Evolutionary conservation across 768 basidiomycete species (phyloP).

Genomic region (Hemileccinum impolitum): DNA sequence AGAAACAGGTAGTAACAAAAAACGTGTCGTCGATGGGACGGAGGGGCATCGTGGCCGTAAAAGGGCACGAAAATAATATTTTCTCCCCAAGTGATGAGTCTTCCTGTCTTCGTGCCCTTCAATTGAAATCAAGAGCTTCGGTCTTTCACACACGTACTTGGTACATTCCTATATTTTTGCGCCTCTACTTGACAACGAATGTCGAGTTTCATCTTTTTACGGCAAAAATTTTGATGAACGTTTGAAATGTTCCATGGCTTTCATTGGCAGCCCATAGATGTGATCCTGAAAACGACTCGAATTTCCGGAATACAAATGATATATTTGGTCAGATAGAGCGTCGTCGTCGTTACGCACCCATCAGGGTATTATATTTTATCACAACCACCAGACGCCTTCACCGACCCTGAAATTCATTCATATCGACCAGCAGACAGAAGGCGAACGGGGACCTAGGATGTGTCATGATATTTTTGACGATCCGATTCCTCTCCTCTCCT

Average conservation of each 20-base stretch:
- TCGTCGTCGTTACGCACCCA: not conserved
- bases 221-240: not conserved
- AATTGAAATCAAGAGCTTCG: not conserved
- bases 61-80: conserved; percentile 17
- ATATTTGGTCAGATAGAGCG: conserved; percentile 4
- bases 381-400: not conserved
- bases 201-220: not conserved
- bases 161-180: not conserved
- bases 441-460: no score
- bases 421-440: not conserved
- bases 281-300: not conserved
- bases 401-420: not conserved
- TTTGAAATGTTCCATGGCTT: not conserved
- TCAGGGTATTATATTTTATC: not conserved
- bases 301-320: not conserved
- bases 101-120: not conserved
- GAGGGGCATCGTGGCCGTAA: conserved; percentile 14
- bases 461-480: not conserved
- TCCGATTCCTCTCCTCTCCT: not conserved
- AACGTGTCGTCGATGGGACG: conserved; percentile 12
- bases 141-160: not conserved
- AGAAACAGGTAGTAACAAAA: conserved; percentile 4
- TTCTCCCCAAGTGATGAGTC: not conserved
- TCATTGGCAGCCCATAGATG: not conserved
- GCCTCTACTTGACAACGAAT: not conserved